Conservation (phyloP, 495 filamentous ascomycete species). For the Podospora anserina region DNA sequence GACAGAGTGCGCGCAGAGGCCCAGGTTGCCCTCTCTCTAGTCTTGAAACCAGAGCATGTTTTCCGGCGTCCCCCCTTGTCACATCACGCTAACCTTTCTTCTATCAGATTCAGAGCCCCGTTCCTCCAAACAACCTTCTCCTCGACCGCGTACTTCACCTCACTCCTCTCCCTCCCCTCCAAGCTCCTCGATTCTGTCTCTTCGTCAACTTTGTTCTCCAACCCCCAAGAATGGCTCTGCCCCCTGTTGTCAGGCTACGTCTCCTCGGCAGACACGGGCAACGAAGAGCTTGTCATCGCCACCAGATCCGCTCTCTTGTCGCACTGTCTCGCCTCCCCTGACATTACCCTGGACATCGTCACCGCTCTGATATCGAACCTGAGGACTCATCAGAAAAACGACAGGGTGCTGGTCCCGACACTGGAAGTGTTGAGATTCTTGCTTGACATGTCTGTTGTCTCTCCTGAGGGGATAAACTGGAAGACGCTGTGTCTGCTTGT, state of each 20-base stretch:
- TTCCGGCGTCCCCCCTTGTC: slow-evolving; percentile 10
- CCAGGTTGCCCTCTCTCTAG: slow-evolving; percentile 42
- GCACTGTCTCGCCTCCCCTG: slow-evolving; percentile 38
- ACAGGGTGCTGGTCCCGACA: slow-evolving; percentile 69
- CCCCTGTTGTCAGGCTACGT: slow-evolving; percentile 69
- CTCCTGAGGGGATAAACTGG: slow-evolving; percentile 26
- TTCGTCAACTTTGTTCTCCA: slow-evolving; percentile 15
- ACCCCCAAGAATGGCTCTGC: slow-evolving; percentile 36
- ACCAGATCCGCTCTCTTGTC: slow-evolving; percentile 66
- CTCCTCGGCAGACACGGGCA: slow-evolving; percentile 77
- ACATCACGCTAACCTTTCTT: slow-evolving; percentile 15
- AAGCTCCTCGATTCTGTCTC: slow-evolving; percentile 27
- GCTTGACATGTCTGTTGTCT: slow-evolving; percentile 55
- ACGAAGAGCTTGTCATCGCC: slow-evolving; percentile 74
- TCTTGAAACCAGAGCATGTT: slow-evolving; percentile 35
- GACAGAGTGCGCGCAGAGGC: slow-evolving; percentile 79
- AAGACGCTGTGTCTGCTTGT: slow-evolving; percentile 62
- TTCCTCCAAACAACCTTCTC: slow-evolving; percentile 43
- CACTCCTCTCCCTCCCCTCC: slow-evolving; percentile 43
- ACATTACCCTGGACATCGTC: slow-evolving; percentile 34
- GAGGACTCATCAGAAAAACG: slow-evolving; percentile 45
- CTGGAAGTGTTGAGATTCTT: slow-evolving; percentile 75
- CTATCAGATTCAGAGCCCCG: not conserved
- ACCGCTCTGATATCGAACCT: slow-evolving; percentile 37
- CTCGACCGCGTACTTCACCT: slow-evolving; percentile 50